Evolutionary conservation across 2,329 filamentous ascomycete species (phyloP), one percentile per base, ranked within the genome.

Genomic region (Zymoseptoria brevis): DNA sequence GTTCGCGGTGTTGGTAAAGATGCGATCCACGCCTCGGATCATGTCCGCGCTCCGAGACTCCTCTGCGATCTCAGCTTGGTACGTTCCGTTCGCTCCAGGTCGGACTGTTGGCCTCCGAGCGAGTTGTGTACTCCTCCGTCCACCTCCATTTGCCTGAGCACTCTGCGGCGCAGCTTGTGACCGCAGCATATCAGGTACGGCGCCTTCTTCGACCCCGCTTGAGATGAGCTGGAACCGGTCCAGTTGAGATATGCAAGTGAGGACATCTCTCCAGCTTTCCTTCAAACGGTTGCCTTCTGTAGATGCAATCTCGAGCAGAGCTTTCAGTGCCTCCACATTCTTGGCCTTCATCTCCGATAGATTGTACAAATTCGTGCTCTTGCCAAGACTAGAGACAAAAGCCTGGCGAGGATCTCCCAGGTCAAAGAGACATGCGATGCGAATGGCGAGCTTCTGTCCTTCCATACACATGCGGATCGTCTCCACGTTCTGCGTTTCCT

Each of bases 1-100:
- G 67, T 95, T 92, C 8, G 92, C 93, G 0, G 94, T 97, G 71
- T 95, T 96, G 53, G 91, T 96, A 71, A 99, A 99, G 68, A 99
- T 97, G 48, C 90, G 84, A 74, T 99, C 95, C 3, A 99, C 92
- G 24, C 88, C 87, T 67, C 92, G 90, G 66, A 97, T 86, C 68
- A 96, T 91, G 64, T 96, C 92, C 60, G 95, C 90, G 0, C 93
- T 96, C 54, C 92, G 86, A 70, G 89, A 93, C 73, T 97, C 93
- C 60, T 93, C 84, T 0, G 93, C 95, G 66, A 97, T 90, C 63
- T 96, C 92, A 49, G 83, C 83, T 56, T 87, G 85, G 49, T 88
- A 85, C 8, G 58, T 50, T 7, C 66, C 66, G 26, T 57, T 66
- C 22, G 62, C 79, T 80, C 50, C 75, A 71, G 50, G 56, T 11